Percentiles rank a stretch among this genome's conserved stretches.
Evolutionary conservation across 2,329 filamentous ascomycete species (phyloP).

Genomic region (Zasmidium citrigriseum): DNA sequence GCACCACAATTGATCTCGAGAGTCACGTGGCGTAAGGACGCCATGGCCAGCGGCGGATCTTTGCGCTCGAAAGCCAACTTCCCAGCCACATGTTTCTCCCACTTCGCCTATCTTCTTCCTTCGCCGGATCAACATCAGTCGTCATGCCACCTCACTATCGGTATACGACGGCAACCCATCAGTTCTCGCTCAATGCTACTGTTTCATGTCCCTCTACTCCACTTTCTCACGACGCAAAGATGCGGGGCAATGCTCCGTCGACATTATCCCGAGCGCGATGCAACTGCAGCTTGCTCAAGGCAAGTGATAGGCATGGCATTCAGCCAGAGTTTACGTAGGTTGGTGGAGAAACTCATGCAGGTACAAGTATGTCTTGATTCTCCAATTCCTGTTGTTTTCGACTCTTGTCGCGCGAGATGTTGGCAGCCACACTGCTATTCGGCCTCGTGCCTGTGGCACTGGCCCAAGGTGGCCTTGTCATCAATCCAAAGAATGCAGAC

Average conservation of each 20-base stretch:
- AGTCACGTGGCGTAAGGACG: neutral
- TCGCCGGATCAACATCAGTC: neutral
- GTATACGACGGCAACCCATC: neutral
- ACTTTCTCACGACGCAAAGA: neutral
- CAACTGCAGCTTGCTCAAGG: constrained; percentile 1
- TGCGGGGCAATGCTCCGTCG: constrained; percentile 9
- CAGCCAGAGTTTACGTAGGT: constrained; percentile 12
- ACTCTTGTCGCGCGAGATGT: constrained; percentile 1
- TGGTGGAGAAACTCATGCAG: constrained; percentile 11
- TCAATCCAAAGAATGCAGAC: constrained; percentile 33
- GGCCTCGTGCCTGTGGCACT: constrained; percentile 17
- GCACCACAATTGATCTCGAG: neutral
- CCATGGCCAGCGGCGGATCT: neutral
- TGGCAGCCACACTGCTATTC: constrained; percentile 4
- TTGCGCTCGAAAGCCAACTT: neutral
- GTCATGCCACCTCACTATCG: neutral
- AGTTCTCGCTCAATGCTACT: neutral
- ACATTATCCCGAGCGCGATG: neutral
- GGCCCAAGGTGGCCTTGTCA: constrained; percentile 28
- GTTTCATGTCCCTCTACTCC: constrained; percentile 2
- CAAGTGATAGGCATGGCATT: constrained; percentile 13
- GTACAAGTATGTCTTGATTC: constrained; percentile 17
- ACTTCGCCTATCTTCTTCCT: neutral
- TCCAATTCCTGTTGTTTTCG: constrained; percentile 2
- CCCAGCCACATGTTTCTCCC: neutral